Base-by-base conservation (phyloP, 441 rosid species). In the Biscutella laevigata region DNA sequence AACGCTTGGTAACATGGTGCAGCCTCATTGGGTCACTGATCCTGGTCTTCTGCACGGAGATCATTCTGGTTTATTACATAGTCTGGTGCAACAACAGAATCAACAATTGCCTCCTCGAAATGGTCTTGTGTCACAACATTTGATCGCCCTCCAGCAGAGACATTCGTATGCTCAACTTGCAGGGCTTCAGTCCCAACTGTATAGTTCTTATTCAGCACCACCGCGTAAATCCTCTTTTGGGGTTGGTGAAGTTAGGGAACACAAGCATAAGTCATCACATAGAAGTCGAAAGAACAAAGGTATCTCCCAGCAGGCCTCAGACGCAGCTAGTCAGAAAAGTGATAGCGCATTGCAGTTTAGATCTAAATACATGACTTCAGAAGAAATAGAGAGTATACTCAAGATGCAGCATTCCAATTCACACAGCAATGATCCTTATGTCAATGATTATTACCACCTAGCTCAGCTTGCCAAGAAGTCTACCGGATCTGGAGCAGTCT, bases 401-500 rank as follows among this genome's bases (percentile, higher is more conserved):
- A 92, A 84, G 71, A 83, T 92, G 95, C 97, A 92, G 82, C 98
- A 86, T 74, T 77, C 89, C 11, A 72, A 94, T 26, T 74, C 89
- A 4, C 98, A 88, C 71, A 71, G 84, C 73, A 92, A 65, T 65
- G 98, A 92, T 60, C 92, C 89, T 2, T 92, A 92, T 42, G 55
- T 83, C 37, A 87, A 83, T 70, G 98, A 92, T 68, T 92, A 88
- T 69, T 92, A 92, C 71, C 95, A 88, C 67, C 98, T 83, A 75
- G 98, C 98, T 59, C 67, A 78, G 50, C 82, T 88, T 60, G 86
- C 89, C 43, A 81, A 79, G 74, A 78, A 67, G 56, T 73, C 88
- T 55, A 6, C 78, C 0, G 94, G 86, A 39, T 68, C 94, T 40
- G 77, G 82, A 74, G 44, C 54, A 15, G 66, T 77, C 65, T 68